Percentiles rank a stretch among this genome's conserved stretches.
Evolutionary conservation across 23 red algal species (phyloP).

Genomic region (Agarophyton chilense): DNA sequence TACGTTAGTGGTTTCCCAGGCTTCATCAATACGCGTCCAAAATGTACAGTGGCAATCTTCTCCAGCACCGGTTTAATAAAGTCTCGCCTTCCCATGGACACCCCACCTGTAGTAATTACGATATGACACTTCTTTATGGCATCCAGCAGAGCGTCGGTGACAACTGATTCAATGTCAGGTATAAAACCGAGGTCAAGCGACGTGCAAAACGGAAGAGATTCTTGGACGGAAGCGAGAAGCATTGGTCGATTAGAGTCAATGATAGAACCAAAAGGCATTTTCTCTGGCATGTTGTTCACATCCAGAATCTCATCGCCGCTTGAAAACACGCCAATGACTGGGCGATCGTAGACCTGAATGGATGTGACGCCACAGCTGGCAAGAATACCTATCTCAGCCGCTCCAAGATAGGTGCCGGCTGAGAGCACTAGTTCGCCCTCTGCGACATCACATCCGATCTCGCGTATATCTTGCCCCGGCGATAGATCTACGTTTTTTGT

Average conservation of each 20-base stretch:
- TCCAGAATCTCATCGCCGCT: slow-evolving; percentile 88
- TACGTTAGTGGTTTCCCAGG: slow-evolving; percentile 97
- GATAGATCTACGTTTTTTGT: slow-evolving; percentile 12
- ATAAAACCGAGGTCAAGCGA: slow-evolving; percentile 83
- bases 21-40: slow-evolving; percentile 92
- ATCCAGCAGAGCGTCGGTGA: slow-evolving; percentile 5
- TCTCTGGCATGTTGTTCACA: slow-evolving; percentile 4
- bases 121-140: slow-evolving; percentile 52
- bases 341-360: slow-evolving; percentile 43
- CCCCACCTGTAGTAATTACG: slow-evolving; percentile 84
- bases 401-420: slow-evolving; percentile 49
- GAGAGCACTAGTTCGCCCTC: slow-evolving; percentile 72
- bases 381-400: slow-evolving; percentile 76
- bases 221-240: slow-evolving; percentile 71
- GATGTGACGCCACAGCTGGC: slow-evolving; percentile 58
- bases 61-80: slow-evolving; percentile 78
- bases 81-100: slow-evolving; percentile 88
- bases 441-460: slow-evolving; percentile 72
- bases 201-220: slow-evolving; percentile 50
- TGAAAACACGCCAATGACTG: slow-evolving; percentile 82
- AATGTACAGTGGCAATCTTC: slow-evolving; percentile 76
- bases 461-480: slow-evolving; percentile 79
- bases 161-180: slow-evolving; percentile 39
- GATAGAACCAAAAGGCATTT: slow-evolving; percentile 43
- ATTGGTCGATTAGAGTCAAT: slow-evolving; percentile 92